Evolutionary conservation across 78 protist species (phyloP), one percentile per base, ranked within the genome.

Genomic region (Emiliania huxleyi): DNA sequence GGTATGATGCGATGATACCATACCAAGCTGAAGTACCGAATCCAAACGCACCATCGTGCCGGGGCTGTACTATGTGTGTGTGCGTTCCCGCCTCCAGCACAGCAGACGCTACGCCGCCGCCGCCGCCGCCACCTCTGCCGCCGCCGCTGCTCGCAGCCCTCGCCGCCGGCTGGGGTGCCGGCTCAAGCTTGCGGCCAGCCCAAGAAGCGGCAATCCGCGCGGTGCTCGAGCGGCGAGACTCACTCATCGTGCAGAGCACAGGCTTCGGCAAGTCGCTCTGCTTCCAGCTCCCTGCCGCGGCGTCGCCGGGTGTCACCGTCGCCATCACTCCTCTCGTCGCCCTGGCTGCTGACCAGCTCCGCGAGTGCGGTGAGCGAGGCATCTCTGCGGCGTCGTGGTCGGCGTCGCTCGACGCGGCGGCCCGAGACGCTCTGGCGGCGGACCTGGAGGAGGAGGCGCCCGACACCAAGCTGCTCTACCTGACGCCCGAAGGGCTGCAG

Each of bases 321-420:
- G 99, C 98, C 52, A 19, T 98, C 4, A 98, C 99, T 25, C 99
- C 99, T 44, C 96, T 99, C 46, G 38, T 99, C n/a, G 95, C 99
- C 0, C 97, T 99, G 37, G 98, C 99, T 35, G 96, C 97, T 19
- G 99, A 99, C 89, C 99, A 99, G 91, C 96, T 98, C 12, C 29
- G 37, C 33, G 43, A 35, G 33, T 87, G 92, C 29, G 45, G 15
- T 21, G 84, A 35, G 15, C 84, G 44, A 43, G 84, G 84, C 46
- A 1, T 38, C 46, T 43, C 22, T 15, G 84, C 45, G 2, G 84
- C 12, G 45, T 0, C 15, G 84, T 21, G 8, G n/a, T 1, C 33
- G 29, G 3, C 46, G 29, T 6, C 29, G 12, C 12, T 15, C 42
- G 42, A 4, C 42, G 19, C 18, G 42, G 81, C 18, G 42, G 42